A percentile compares a stretch with the other conserved stretches of the same genome.
Evolutionary conservation across 148 eudicot species (phyloP).

Genomic region (Nyssa sinensis): DNA sequence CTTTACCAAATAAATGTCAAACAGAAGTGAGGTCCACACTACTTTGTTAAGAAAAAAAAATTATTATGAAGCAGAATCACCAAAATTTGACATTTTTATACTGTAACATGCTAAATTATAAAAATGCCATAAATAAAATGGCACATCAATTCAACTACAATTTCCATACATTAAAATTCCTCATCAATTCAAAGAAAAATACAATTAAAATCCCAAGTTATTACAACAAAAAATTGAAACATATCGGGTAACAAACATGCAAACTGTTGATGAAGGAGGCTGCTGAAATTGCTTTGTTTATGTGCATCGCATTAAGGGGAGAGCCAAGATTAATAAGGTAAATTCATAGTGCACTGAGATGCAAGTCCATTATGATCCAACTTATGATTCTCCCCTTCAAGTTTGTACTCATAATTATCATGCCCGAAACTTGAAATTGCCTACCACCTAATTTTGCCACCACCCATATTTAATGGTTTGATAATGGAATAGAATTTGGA

Average conservation of each 20-base stretch:
- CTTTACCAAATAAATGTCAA: too few species aligned
- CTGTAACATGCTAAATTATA: too few species aligned
- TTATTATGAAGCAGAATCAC: too few species aligned
- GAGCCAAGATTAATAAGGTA: conserved; percentile 30
- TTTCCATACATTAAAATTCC: neutral
- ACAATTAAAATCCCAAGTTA: neutral
- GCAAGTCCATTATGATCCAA: conserved; percentile 22
- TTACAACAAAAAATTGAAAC: neutral
- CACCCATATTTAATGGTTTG: conserved; percentile 21
- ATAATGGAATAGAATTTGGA: conserved; percentile 17
- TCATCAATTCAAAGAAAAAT: neutral
- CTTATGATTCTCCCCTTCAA: conserved; percentile 31
- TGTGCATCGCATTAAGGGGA: conserved; percentile 22
- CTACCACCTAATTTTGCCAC: conserved; percentile 27
- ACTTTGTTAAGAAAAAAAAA: too few species aligned
- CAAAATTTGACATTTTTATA: too few species aligned
- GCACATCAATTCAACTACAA: conserved; percentile 47
- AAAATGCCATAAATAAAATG: too few species aligned
- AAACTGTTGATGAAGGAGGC: conserved; percentile 29
- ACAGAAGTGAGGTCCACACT: too few species aligned
- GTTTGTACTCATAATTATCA: conserved; percentile 37
- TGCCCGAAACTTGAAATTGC: conserved; percentile 35
- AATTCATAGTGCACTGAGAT: conserved; percentile 19
- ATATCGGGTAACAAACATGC: conserved; percentile 35
- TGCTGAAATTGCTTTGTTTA: conserved; percentile 36